Evolutionary conservation across 176 grass and related monocot species (phyloP).

Genomic region (Puccinellia tenuiflora): DNA sequence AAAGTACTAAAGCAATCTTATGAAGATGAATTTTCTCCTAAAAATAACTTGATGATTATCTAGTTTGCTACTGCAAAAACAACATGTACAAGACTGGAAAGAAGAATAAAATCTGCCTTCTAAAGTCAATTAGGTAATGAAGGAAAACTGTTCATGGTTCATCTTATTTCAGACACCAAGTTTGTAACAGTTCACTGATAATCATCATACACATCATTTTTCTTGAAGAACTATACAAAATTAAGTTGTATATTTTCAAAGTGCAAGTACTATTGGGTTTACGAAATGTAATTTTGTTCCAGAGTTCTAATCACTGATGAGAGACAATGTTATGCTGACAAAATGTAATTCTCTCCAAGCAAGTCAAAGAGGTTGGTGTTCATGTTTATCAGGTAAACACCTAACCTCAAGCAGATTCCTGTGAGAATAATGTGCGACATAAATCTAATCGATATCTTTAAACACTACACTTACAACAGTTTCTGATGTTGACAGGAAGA

Average conservation of each 20-base stretch:
- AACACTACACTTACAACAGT: neutral
- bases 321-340: neutral
- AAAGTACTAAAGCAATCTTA: constrained; percentile 2
- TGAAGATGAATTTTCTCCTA: neutral
- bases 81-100: neutral
- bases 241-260: neutral
- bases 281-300: constrained; percentile 1
- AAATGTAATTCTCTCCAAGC: neutral
- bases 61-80: neutral
- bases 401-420: neutral
- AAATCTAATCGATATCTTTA: constrained; percentile 1
- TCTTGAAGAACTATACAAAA: neutral
- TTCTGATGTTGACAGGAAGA: neutral
- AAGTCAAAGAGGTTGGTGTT: neutral
- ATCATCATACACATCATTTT: neutral
- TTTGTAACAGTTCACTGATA: neutral
- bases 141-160: neutral
- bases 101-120: neutral
- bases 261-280: neutral
- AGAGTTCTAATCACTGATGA: neutral
- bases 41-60: neutral
- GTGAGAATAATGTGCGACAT: neutral
- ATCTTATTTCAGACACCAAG: neutral
- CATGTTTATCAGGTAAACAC: neutral
- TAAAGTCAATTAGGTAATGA: neutral